Base-by-base conservation (phyloP, 2,329 filamentous ascomycete genomes). In the Ceratocystis lukuohia region DNA sequence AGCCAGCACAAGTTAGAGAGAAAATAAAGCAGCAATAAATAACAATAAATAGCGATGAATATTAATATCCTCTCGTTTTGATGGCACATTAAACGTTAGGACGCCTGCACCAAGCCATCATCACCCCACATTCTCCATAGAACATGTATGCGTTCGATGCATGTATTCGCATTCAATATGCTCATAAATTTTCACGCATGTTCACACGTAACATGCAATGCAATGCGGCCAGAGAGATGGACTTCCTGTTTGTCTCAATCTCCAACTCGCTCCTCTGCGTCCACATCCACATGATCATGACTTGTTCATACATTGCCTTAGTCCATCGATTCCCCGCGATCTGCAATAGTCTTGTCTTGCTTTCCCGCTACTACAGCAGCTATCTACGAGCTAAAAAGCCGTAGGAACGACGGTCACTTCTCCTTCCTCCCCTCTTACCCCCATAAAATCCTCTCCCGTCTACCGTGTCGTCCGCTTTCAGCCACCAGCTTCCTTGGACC, bases 211-310 rank as follows among this genome's bases (percentile, higher is more conserved):
- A 41, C 48, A 3, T 53, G 25, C 25, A 28, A 25, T n/a, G 20
- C 22, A 25, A 53, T 22, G 25, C 25, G 37, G 37, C 37, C 37
- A 41, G 37, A 41, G 37, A 41, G 12, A 41, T 41, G 37, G 8
- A 3, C 15, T 37, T 37, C 5, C 25, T 33, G 25, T 8, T 15
- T 37, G 56, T 59, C 44, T 48, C 61, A 45, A 63, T 63, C 61
- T 63, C 61, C 61, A 63, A 63, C 61, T 62, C 10, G 48, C 45
- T 28, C 17, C 37, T 41, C 37, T 41, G 10, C 44, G 61, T 22
- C 22, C 22, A 22, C 22, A 22, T 48, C 44, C 44, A 63, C 44
- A 63, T 63, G 59, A 30, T 25, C 20, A 44, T 37, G 46, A 50
- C 44, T 50, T 41, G 37, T 12, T 12, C 12, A 41, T 5, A 41